These are phyloP conservation scores for Neurospora pannonica DNA, from an alignment of 495 filamentous ascomycete genomes.

Conservation along the genomic window DNA sequence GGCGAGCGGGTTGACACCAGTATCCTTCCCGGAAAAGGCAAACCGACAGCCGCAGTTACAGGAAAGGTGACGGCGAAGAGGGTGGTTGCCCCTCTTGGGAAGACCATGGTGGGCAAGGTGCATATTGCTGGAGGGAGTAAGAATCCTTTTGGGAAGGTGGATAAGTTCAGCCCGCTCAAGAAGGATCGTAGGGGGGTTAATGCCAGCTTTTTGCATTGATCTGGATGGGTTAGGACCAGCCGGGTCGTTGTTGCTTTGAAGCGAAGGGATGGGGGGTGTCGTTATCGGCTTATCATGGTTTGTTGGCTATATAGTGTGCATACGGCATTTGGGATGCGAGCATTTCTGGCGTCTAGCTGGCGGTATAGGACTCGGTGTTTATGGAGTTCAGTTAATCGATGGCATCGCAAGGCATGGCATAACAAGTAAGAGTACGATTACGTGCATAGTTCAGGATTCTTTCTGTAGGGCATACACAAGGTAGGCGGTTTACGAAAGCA, in stretches of 20 bases:
- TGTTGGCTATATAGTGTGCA: neutral
- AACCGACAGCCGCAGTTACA: neutral
- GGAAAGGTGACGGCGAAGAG: slow-evolving; percentile 12
- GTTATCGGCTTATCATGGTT: neutral
- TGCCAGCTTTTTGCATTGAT: slow-evolving; percentile 43
- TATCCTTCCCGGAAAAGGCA: slow-evolving; percentile 22
- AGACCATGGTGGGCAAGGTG: slow-evolving; percentile 14
- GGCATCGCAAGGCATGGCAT: neutral
- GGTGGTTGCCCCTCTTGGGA: slow-evolving; percentile 14
- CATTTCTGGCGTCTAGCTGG: neutral
- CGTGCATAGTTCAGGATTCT: neutral
- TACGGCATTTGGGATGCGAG: slow-evolving; percentile 3
- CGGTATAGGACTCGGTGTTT: neutral
- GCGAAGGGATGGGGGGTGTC: neutral
- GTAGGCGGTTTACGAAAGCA: neutral
- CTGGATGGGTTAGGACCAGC: neutral
- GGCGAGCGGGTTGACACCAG: slow-evolving; percentile 33
- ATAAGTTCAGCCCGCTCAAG: slow-evolving; percentile 72
- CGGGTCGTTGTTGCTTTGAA: neutral
- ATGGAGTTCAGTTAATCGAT: neutral
- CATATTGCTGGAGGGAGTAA: slow-evolving; percentile 20
- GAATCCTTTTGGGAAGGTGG: slow-evolving; percentile 31
- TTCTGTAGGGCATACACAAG: neutral
- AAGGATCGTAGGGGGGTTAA: slow-evolving; percentile 54
- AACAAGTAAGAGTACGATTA: neutral